Evolutionary conservation across 805 yeast species (phyloP).

Genomic region (Candida nemodendra): DNA sequence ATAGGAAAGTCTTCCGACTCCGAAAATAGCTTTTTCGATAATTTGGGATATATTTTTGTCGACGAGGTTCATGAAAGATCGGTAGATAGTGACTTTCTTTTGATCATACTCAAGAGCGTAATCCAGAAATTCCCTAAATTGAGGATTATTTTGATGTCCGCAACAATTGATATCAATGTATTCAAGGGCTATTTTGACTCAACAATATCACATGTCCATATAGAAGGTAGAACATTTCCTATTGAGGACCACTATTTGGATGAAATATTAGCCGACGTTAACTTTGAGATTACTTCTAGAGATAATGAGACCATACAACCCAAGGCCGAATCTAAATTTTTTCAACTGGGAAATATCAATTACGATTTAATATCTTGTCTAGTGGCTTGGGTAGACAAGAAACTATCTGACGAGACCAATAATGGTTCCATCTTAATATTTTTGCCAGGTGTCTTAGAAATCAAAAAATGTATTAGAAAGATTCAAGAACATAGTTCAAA

Average conservation of each 20-base stretch:
- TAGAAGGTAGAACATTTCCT: conserved; percentile 93
- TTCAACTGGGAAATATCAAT: conserved; percentile 66
- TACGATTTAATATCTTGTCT: conserved; percentile 66
- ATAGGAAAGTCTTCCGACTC: conserved; percentile 23
- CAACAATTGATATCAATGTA: conserved; percentile 74
- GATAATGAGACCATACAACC: conserved; percentile 47
- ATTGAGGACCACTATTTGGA: conserved; percentile 76
- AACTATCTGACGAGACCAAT: conserved; percentile 40
- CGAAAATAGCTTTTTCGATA: conserved; percentile 42
- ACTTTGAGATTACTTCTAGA: conserved; percentile 48
- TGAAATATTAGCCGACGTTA: conserved; percentile 53
- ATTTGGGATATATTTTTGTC: conserved; percentile 69
- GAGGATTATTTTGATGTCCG: conserved; percentile 85
- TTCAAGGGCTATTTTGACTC: conserved; percentile 66
- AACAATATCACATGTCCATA: conserved; percentile 64
- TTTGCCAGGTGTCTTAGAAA: conserved; percentile 89
- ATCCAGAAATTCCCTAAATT: conserved; percentile 50
- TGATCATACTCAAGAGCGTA: conserved; percentile 71
- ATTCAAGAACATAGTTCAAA: conserved; percentile 14
- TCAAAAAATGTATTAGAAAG: conserved; percentile 58
- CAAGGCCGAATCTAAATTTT: conserved; percentile 62
- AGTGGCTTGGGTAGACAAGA: conserved; percentile 50
- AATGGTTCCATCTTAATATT: conserved; percentile 81
- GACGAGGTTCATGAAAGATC: conserved; percentile 99
- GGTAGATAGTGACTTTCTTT: conserved; percentile 80